A percentile compares a stretch with the other conserved stretches of the same genome.
Evolutionary conservation across 768 basidiomycete species (phyloP).

Genomic region (Xerocomellus chrysenteron): DNA sequence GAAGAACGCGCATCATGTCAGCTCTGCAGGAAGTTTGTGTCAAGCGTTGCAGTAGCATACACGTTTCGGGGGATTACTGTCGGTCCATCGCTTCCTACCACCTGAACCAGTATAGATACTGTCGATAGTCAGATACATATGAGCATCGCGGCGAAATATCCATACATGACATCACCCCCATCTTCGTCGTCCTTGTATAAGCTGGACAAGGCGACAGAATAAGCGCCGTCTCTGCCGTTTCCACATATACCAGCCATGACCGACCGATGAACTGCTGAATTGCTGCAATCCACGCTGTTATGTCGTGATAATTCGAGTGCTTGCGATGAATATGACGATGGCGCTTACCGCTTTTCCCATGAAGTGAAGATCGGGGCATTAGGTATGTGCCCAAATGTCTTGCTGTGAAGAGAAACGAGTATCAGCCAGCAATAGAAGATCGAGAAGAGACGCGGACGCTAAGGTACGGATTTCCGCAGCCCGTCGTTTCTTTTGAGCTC

Average conservation of each 20-base stretch:
- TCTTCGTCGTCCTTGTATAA: conserved; percentile 27
- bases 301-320: not conserved
- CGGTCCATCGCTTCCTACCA: conserved; percentile 13
- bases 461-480: not conserved
- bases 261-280: conserved; percentile 20
- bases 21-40: not conserved
- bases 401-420: conserved; percentile 4
- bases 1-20: not conserved
- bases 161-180: conserved; percentile 27
- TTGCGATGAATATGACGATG: not conserved
- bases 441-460: not conserved
- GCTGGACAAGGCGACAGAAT: conserved; percentile 22
- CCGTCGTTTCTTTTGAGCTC: not conserved
- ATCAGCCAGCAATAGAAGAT: not conserved
- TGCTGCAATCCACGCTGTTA: conserved; percentile 6
- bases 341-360: conserved; percentile 20
- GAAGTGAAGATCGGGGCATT: conserved; percentile 19
- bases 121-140: not conserved
- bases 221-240: conserved; percentile 4
- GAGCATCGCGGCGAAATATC: not conserved
- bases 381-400: conserved; percentile 27
- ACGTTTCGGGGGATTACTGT: conserved; percentile 16
- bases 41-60: conserved; percentile 11
- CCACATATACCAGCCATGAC: conserved; percentile 21
- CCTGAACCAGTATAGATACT: conserved; percentile 32